Conservation (phyloP, 441 rosid species). For the Hypseocharis bilobata region DNA sequence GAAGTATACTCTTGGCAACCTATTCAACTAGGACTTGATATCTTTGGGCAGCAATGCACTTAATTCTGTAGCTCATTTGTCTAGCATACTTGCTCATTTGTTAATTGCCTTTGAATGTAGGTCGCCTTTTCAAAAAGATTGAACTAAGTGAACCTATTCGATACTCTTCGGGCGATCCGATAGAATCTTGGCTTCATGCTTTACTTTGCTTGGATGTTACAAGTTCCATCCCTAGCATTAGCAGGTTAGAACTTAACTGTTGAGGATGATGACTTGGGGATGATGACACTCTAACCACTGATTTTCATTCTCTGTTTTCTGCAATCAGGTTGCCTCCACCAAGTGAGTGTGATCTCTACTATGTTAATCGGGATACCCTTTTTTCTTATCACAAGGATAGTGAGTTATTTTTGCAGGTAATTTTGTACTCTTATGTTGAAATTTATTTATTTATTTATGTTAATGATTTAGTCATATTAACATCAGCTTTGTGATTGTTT, state of each 20-base stretch:
- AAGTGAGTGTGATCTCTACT: conserved; percentile 80
- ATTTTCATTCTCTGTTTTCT: conserved; percentile 16
- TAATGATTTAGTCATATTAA: conserved; percentile 9
- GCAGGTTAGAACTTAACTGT: conserved; percentile 39
- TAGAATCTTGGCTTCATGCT: conserved; percentile 88
- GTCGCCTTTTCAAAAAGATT: conserved; percentile 77
- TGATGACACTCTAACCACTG: conserved; percentile 8
- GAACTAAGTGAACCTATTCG: conserved; percentile 88
- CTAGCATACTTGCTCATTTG: conserved; percentile 16
- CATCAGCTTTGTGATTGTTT: conserved; percentile 21
- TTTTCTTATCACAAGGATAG: conserved; percentile 94
- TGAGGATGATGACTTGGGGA: not conserved
- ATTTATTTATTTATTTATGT: conserved; percentile 5
- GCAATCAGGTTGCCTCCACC: conserved; percentile 66
- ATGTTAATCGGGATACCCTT: conserved; percentile 85
- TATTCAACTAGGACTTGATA: too few relatives aligned
- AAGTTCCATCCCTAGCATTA: conserved; percentile 55
- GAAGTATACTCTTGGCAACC: too few relatives aligned
- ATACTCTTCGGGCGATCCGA: conserved; percentile 83
- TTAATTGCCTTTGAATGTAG: conserved; percentile 30
- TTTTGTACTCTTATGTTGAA: not conserved
- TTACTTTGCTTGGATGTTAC: conserved; percentile 88
- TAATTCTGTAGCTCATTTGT: not conserved
- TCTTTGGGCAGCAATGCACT: conserved; percentile 3
- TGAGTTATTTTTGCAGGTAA: conserved; percentile 89